Evolutionary conservation across 495 filamentous ascomycete species (phyloP).

Genomic region (Usnea hakonensis): DNA sequence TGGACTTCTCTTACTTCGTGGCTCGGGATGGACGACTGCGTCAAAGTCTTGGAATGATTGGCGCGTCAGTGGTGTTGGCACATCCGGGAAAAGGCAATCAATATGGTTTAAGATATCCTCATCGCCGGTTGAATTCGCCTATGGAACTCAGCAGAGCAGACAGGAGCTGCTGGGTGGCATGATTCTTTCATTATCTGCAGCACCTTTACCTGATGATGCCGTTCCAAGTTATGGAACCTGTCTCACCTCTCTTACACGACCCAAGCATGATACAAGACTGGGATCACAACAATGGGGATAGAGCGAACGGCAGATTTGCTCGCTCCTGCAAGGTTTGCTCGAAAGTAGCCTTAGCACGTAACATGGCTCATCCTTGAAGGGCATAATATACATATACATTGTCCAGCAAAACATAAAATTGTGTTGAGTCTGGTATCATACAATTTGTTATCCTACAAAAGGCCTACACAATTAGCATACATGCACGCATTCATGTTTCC

Average conservation of each 20-base stretch:
- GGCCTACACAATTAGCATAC: background rate
- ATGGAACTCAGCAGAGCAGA: background rate
- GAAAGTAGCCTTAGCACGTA: background rate
- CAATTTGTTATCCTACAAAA: background rate
- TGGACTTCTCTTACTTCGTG: background rate
- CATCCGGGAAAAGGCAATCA: background rate
- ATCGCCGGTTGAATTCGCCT: too few species aligned
- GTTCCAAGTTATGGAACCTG: background rate
- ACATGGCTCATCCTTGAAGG: background rate
- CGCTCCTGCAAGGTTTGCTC: background rate
- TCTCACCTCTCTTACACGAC: background rate
- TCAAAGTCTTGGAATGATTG: background rate
- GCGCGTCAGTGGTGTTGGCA: background rate
- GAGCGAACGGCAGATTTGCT: background rate
- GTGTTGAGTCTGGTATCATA: background rate
- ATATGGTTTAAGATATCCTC: background rate
- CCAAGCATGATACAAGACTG: background rate
- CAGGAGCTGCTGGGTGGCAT: background rate
- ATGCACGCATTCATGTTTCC: background rate
- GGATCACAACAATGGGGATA: background rate
- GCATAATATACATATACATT: background rate
- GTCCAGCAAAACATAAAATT: background rate
- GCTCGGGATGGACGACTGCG: background rate
- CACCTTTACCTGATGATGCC: background rate
- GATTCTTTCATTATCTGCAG: background rate